Evolutionary conservation across 139 green algal species (phyloP), one percentile per base, ranked within the genome.

Genomic region (Chlorokybus atmophyticus): DNA sequence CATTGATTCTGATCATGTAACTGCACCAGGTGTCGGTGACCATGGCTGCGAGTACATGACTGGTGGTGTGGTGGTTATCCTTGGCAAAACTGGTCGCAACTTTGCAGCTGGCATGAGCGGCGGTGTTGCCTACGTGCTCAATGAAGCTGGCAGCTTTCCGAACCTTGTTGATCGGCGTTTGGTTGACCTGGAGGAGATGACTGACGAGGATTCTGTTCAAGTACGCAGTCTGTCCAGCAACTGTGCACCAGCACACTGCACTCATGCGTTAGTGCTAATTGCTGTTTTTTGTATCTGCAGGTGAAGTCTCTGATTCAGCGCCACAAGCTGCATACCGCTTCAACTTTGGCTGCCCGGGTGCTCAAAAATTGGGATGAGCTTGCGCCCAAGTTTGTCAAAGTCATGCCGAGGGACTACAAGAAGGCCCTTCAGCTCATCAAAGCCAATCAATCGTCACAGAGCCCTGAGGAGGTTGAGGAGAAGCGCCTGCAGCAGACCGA

Each of bases 1-100:
- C n/a, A n/a, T n/a, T n/a, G n/a, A n/a, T n/a, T n/a, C n/a, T n/a
- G n/a, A n/a, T n/a, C n/a, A n/a, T n/a, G n/a, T n/a, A n/a, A 85
- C n/a, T n/a, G n/a, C n/a, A n/a, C n/a, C n/a, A n/a, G n/a, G 88
- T 59, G 75, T 88, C 41, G 87, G 88, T 26, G 88, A 96, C 68
- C 88, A 96, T 74, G 86, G 66, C 19, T 87, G 73, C 63, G 88
- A 96, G 77, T 96, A 96, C 82, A 96, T 96, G 88, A 96, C 88
- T 1, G 88, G 88, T 26, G 88, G 88, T 50, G 75, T 76, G 4
- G 77, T 78, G 0, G 77, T 95, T 52, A 78, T 96, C 23, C 81
- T 96, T 42, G 88, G 88, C 24, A 47, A 53, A 29, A 88, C 76
- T 4, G 88, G 88, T 41, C 86, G 86, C 67, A 96, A 96, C 78